Evolutionary conservation across 805 yeast genomes (phyloP), one percentile per base, ranked within the genome.

Genomic region (Scheffersomyces ergatensis): DNA sequence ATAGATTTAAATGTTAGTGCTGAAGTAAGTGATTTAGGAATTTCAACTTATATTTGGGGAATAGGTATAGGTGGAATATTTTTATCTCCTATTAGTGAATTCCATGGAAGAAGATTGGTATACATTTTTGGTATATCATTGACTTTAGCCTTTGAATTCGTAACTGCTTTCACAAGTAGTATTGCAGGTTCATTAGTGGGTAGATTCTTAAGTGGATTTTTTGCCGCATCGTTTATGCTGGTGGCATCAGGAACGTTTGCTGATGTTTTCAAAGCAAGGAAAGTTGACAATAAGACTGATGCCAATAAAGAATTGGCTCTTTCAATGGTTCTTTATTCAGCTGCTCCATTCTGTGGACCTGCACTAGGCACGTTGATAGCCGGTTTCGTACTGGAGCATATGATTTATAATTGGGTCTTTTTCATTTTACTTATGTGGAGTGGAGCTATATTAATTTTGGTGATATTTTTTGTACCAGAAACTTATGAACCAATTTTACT

Each of bases 71-170:
- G 67, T 6, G 62, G 61, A 1, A 50, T 59, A 20, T 57, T 62
- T 38, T 48, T 84, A 41, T 84, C 89, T 2, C 76, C 78, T 38
- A 53, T 78, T 12, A 78, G 86, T 16, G 93, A 85, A 55, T 60
- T 78, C 25, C 65, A 72, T 44, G 93, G 93, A 2, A 66, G 93
- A 42, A 76, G 74, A 32, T 65, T 73, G 7, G 59, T 78, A 4
- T 60, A 84, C 30, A 44, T 68, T 1, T 55, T 63, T 2, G 63
- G 63, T 3, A 43, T 60, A 2, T 27, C 43, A 5, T 31, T 55
- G 9, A 50, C 50, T 13, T 48, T 51, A 15, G 42, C 46, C 3
- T 54, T 61, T 44, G 55, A 58, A 42, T 45, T 58, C 23, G 43
- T 60, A 14, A 60, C 63, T 2, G 56, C 57, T 7, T 58, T 61